A percentile compares a stretch with the other conserved stretches of the same genome.
These are phyloP conservation scores for Vitis rotundifolia DNA, from an alignment of 164 flowering plant species.

Conservation along the genomic window DNA sequence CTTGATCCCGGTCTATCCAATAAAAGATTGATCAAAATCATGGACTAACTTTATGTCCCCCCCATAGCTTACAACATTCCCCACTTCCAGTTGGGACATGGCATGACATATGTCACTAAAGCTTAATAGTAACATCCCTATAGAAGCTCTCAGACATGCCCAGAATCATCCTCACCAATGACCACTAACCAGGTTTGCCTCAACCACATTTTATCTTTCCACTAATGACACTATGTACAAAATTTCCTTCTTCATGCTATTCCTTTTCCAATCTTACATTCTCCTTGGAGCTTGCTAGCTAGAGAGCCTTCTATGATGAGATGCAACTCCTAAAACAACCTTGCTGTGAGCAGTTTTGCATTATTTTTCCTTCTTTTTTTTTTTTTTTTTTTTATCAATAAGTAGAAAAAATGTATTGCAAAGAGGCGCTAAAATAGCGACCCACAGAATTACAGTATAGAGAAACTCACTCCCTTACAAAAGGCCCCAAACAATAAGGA, in stretches of 20 bases:
- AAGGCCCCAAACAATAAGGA: too few relatives aligned
- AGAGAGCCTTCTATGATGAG: constrained; percentile 87
- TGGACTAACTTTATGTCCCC: constrained; percentile 63
- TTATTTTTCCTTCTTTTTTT: too few relatives aligned
- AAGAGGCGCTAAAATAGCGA: too few relatives aligned
- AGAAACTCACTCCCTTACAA: too few relatives aligned
- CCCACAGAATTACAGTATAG: too few relatives aligned
- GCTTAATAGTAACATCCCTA: constrained; percentile 83
- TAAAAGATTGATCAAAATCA: constrained; percentile 80
- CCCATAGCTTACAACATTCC: constrained; percentile 92
- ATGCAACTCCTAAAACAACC: constrained; percentile 90
- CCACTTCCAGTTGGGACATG: constrained; percentile 93
- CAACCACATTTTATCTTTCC: constrained; percentile 94
- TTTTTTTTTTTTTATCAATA: too few relatives aligned
- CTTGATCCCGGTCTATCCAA: constrained; percentile 81
- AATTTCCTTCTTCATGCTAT: constrained; percentile 95
- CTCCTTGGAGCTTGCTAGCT: constrained; percentile 95
- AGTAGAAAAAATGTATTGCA: too few relatives aligned
- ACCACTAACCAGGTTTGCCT: constrained; percentile 85
- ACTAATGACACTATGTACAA: constrained; percentile 82
- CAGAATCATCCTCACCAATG: constrained; percentile 89
- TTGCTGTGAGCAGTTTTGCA: constrained; percentile 50
- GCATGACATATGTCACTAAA: constrained; percentile 92
- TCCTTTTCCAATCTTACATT: constrained; percentile 93
- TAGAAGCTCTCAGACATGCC: constrained; percentile 92